phyloP scores from a whole-genome alignment of 2,329 filamentous ascomycete genomes.

The Trematosphaeria pertusa region DNA sequence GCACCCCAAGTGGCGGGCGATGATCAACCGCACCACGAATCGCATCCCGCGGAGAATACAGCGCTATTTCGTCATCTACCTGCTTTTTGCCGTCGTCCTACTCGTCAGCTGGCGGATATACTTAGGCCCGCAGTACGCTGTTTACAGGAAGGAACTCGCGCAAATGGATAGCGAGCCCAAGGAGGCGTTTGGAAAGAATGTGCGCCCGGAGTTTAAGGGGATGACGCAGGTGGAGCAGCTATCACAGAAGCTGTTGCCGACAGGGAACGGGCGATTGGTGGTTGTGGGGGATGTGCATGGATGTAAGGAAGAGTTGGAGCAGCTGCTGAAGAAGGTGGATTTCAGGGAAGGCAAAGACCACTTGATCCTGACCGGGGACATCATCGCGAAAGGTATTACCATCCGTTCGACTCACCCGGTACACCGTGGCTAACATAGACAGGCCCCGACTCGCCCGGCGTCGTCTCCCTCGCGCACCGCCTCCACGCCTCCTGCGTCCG shows the following conservation, averaged over 20 bases:
- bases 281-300: conserved; percentile 94
- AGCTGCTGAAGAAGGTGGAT: conserved; percentile 70
- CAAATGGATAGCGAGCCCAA: conserved; percentile 41
- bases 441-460: conserved; percentile 77
- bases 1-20: conserved; percentile 38
- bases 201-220: conserved; percentile 55
- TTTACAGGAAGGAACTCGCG: conserved; percentile 41
- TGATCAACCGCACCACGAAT: conserved; percentile 31
- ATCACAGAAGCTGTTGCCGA: conserved; percentile 56
- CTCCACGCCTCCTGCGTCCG: conserved; percentile 81
- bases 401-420: not conserved
- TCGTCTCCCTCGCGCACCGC: conserved; percentile 76
- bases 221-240: conserved; percentile 60
- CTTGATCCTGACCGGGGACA: conserved; percentile 48
- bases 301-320: conserved; percentile 67
- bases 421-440: conserved; percentile 6
- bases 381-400: conserved; percentile 70
- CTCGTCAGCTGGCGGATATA: conserved; percentile 47
- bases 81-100: conserved; percentile 35
- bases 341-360: conserved; percentile 66
- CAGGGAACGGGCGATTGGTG: conserved; percentile 67
- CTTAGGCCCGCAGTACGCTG: conserved; percentile 45
- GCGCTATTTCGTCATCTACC: conserved; percentile 42
- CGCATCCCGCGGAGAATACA: conserved; percentile 45
- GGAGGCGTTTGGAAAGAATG: conserved; percentile 55